Conservation (phyloP, 768 basidiomycete genomes). For the Kwoniella newhampshirensis region DNA sequence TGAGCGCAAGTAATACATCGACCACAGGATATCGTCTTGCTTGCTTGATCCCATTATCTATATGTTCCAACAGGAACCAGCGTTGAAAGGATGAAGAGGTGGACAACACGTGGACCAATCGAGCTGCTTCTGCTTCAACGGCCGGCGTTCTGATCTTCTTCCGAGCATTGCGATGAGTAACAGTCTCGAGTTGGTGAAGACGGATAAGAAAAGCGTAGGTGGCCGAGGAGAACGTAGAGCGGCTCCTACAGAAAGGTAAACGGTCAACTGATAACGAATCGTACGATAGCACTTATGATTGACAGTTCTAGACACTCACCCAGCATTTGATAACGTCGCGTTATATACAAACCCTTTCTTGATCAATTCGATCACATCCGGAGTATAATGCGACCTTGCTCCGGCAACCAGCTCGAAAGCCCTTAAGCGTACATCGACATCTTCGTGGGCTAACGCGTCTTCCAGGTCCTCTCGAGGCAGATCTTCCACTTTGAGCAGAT, state of each 20-base stretch:
- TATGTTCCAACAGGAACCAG: constrained; percentile 30
- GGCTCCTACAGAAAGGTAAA: constrained; percentile 8
- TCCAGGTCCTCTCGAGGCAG: constrained; percentile 23
- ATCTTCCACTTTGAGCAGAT: constrained; percentile 18
- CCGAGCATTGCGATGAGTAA: constrained; percentile 3
- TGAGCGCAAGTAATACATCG: constrained; percentile 27
- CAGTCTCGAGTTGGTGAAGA: constrained; percentile 15
- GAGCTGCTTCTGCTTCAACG: constrained; percentile 2
- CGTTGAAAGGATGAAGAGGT: constrained; percentile 9
- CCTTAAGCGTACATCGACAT: constrained; percentile 30
- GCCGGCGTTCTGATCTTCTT: constrained; percentile 1
- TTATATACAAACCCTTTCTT: constrained; percentile 31
- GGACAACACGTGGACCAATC: constrained; percentile 1
- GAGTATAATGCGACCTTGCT: constrained; percentile 19
- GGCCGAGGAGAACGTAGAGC: constrained; percentile 36
- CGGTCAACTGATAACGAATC: too few relatives aligned
- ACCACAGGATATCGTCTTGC: constrained; percentile 32
- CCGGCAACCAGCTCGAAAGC: constrained; percentile 33
- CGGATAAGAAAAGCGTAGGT: constrained; percentile 28
- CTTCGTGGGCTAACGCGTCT: constrained; percentile 30
- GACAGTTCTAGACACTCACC: constrained; percentile 27
- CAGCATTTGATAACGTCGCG: constrained; percentile 24
- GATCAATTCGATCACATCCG: constrained; percentile 20
- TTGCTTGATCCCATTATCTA: constrained; percentile 25
- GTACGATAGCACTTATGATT: too few relatives aligned